Conservation (phyloP, 768 basidiomycete species). For the Leccinum boreale region DNA sequence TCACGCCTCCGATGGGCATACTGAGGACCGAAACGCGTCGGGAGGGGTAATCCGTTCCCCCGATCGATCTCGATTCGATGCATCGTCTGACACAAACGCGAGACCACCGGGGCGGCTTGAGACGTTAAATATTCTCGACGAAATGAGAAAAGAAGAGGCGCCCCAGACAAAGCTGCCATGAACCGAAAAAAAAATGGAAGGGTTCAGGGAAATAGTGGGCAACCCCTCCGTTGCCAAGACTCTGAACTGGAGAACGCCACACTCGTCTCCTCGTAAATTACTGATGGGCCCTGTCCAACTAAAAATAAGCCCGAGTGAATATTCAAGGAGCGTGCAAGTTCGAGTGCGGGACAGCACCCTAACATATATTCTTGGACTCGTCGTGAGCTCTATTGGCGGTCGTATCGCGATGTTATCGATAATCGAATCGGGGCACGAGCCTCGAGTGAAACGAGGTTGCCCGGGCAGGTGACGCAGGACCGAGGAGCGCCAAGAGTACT, state of each 20-base stretch:
- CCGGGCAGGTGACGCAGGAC: not conserved
- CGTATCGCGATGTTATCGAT: not conserved
- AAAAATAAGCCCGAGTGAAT: conserved; percentile 2
- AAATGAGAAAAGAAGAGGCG: not conserved
- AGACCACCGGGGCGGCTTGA: not conserved
- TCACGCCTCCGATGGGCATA: not conserved
- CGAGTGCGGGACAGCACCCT: not conserved
- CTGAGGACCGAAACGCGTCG: not conserved
- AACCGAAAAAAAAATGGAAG: too few relatives aligned
- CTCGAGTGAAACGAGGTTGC: not conserved
- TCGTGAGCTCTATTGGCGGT: not conserved
- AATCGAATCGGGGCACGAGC: not conserved
- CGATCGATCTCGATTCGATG: not conserved
- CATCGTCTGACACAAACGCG: not conserved
- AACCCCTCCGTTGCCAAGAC: not conserved
- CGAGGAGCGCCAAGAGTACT: not conserved
- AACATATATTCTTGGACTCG: not conserved
- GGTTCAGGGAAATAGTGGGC: not conserved
- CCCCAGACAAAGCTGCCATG: not conserved
- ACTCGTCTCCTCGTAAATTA: not conserved
- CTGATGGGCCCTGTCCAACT: not conserved
- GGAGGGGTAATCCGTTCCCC: not conserved
- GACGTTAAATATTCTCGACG: not conserved
- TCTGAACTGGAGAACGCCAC: conserved; percentile 5
- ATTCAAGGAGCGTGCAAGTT: not conserved